These are phyloP conservation scores for Fusarium ramigenum DNA, from an alignment of 2,329 filamentous ascomycete species.

Conservation along the genomic window DNA sequence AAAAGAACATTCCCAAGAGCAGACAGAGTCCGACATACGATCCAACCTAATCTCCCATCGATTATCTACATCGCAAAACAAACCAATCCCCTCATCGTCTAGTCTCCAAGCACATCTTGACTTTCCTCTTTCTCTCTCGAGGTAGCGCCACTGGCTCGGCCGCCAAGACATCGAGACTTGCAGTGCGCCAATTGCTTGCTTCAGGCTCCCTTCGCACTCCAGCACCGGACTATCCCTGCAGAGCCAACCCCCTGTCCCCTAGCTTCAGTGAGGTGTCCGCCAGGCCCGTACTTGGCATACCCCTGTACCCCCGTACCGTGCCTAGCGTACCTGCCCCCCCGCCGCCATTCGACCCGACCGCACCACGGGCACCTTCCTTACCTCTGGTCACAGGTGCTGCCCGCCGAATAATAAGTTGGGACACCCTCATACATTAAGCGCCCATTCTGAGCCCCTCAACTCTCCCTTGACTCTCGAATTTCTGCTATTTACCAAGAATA, in stretches of 20 bases:
- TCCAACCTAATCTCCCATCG: slow-evolving; percentile 9
- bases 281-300: slow-evolving; percentile 8
- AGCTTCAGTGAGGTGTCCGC: background rate
- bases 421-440: slow-evolving; percentile 43
- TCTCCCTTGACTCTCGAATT: slow-evolving; percentile 31
- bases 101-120: slow-evolving; percentile 11
- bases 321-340: slow-evolving; percentile 35
- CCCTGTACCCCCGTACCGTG: slow-evolving; percentile 37
- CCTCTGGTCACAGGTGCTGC: slow-evolving; percentile 30
- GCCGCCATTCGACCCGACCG: slow-evolving; percentile 25
- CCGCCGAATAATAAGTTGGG: slow-evolving; percentile 44
- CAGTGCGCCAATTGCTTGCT: slow-evolving; percentile 39
- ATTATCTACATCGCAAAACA: slow-evolving; percentile 17
- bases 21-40: slow-evolving; percentile 1
- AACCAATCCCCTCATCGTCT: slow-evolving; percentile 18
- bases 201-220: background rate
- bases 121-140: slow-evolving; percentile 22
- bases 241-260: slow-evolving; percentile 10
- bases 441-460: slow-evolving; percentile 30
- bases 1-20: slow-evolving; percentile 6
- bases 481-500: slow-evolving; percentile 29
- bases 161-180: slow-evolving; percentile 34
- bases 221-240: slow-evolving; percentile 26
- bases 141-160: slow-evolving; percentile 35
- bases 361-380: slow-evolving; percentile 14